Conservation (phyloP, 1,139 yeast genomes). For the Geotrichum restrictum region DNA sequence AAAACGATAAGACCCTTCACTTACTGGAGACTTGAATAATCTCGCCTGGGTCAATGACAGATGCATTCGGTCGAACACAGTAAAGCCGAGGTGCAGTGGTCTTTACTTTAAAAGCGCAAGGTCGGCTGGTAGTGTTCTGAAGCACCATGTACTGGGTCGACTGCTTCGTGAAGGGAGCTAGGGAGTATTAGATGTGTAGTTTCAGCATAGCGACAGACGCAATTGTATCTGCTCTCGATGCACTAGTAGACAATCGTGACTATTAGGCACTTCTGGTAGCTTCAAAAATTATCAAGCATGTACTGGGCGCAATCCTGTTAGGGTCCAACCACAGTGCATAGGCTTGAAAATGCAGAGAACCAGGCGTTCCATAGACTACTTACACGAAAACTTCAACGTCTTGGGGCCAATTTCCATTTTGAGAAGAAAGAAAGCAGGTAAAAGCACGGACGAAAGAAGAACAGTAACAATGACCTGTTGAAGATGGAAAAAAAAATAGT, state of each 20-base stretch:
- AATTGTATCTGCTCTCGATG: too few relatives aligned
- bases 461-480: background rate
- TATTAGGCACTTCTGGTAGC: too few relatives aligned
- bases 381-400: conserved; percentile 8
- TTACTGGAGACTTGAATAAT: conserved; percentile 55
- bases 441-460: background rate
- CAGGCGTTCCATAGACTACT: too few relatives aligned
- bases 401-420: conserved; percentile 5
- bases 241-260: too few relatives aligned
- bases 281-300: too few relatives aligned
- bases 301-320: too few relatives aligned
- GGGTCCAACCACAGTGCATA: too few relatives aligned
- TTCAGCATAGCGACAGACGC: too few relatives aligned
- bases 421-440: background rate
- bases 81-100: conserved; percentile 97
- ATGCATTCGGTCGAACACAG: conserved; percentile 93
- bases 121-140: conserved; percentile 55
- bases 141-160: conserved; percentile 66
- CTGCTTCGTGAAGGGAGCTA: conserved; percentile 61
- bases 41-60: conserved; percentile 71
- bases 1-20: background rate
- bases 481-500: background rate
- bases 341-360: too few relatives aligned
- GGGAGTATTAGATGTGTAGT: background rate
- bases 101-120: conserved; percentile 88